Base-by-base conservation (phyloP, 164 flowering plant species). In the Dillenia suffruticosa region DNA sequence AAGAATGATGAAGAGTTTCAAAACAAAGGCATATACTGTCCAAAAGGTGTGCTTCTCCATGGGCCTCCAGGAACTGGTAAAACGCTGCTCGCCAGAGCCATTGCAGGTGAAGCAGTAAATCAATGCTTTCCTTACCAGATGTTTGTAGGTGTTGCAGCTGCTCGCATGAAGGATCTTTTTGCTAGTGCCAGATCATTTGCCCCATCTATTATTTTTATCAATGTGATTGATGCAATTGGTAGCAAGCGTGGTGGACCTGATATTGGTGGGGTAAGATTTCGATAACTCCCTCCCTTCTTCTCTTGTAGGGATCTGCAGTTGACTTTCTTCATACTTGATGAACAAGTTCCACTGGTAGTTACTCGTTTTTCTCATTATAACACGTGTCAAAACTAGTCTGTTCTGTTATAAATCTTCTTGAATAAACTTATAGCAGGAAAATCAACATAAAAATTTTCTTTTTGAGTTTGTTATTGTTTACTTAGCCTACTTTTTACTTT, bases 41-140 rank as follows among this genome's bases (percentile, higher is more conserved):
- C 98, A 17, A 93, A 87, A 79, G 98, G 98, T 56, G 98, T 93
- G 61, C 90, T 93, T 66, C 95, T 93, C 60, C 89, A 93, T 80
- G 97, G 98, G 50, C 98, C 98, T 67, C 98, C 98, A 67, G 98
- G 98, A 68, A 93, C 97, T 72, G 98, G 98, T 63, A 93, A 93
- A 79, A 90, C 97, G 51, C 79, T 93, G 64, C 77, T 93, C 57
- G 98, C 98, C 59, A 93, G 86, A 78, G 98, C 98, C 60, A 93
- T 93, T 77, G 98, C 98, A 75, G 98, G 98, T 67, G 98, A 93
- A 76, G 87, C 97, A 57, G 40, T 26, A 26, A 26, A 26, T 26
- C 40, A 26, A 57, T 32, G 32, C 51, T 19, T 56, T 52, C 26
- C 26, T 40, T 56, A 69, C 50, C 84, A 93, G 98, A 94, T 94